Evolutionary conservation across 1,139 yeast genomes (phyloP).

Genomic region (Pichia sp.): DNA sequence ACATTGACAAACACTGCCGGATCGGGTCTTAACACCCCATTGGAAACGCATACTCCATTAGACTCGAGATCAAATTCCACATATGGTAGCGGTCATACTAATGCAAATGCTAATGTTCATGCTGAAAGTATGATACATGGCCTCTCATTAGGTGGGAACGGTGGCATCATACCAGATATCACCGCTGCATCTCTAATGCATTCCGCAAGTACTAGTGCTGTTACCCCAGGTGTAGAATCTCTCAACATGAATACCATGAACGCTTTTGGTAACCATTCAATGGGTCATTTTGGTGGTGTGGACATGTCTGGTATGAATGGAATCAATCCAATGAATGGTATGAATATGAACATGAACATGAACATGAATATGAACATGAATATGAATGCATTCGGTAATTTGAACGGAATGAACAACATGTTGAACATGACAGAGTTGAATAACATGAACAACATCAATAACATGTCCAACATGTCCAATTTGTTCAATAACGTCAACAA

Average conservation of each 20-base stretch:
- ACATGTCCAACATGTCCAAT: slow-evolving; percentile 1
- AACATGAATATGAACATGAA: neutral
- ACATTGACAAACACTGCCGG: neutral
- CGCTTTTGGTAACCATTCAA: too few relatives aligned
- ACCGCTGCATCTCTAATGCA: too few relatives aligned
- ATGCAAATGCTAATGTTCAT: neutral
- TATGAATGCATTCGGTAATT: neutral
- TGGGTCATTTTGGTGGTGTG: neutral
- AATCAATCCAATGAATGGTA: neutral
- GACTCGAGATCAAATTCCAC: slow-evolving; percentile 7
- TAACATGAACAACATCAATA: neutral
- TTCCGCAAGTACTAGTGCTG: too few relatives aligned
- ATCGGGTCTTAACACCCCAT: neutral
- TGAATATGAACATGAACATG: neutral
- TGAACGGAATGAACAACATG: neutral
- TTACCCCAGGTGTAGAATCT: too few relatives aligned
- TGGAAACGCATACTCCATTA: slow-evolving; percentile 1
- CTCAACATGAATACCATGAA: neutral
- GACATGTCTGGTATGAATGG: neutral
- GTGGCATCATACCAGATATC: too few relatives aligned
- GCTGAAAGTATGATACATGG: too few relatives aligned
- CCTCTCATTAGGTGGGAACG: too few relatives aligned
- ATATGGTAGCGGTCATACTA: neutral
- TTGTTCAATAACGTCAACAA: neutral
- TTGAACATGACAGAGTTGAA: neutral